phyloP scores from a whole-genome alignment of 2,329 filamentous ascomycete species.

The Myriosclerotinia scirpicola region DNA sequence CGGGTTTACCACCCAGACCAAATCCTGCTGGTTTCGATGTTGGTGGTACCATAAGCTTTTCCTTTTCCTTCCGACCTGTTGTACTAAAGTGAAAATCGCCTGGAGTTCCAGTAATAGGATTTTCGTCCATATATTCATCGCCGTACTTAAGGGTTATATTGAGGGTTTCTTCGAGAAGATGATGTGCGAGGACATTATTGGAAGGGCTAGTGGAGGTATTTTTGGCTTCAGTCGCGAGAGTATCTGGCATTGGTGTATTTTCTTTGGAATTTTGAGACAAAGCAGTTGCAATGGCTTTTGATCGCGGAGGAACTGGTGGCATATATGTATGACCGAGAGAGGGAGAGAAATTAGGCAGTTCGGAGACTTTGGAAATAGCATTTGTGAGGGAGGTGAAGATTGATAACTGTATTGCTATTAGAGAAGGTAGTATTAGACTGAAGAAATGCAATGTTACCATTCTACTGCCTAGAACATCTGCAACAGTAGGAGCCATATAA shows the following conservation, averaged over 20 bases:
- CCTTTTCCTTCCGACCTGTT: slow-evolving; percentile 50
- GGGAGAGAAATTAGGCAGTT: slow-evolving; percentile 48
- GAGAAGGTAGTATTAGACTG: background rate
- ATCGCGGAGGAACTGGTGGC: slow-evolving; percentile 30
- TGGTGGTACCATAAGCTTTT: slow-evolving; percentile 32
- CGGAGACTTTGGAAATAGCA: slow-evolving; percentile 39
- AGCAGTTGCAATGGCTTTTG: slow-evolving; percentile 32
- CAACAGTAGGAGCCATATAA: slow-evolving; percentile 63
- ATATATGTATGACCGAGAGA: slow-evolving; percentile 48
- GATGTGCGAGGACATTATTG: slow-evolving; percentile 35
- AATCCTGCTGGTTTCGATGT: slow-evolving; percentile 29
- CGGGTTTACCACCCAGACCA: slow-evolving; percentile 24
- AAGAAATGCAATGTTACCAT: slow-evolving; percentile 48
- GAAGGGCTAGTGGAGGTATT: slow-evolving; percentile 20
- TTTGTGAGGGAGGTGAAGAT: slow-evolving; percentile 34
- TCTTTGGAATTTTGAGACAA: slow-evolving; percentile 38
- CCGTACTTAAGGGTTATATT: slow-evolving; percentile 58
- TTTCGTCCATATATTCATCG: slow-evolving; percentile 66
- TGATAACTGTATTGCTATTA: slow-evolving; percentile 19
- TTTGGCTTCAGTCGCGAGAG: slow-evolving; percentile 24
- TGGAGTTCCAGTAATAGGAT: slow-evolving; percentile 64
- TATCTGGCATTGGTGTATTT: slow-evolving; percentile 50
- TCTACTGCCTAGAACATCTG: slow-evolving; percentile 58
- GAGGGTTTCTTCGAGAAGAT: slow-evolving; percentile 55
- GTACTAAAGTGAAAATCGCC: slow-evolving; percentile 65